Conservation (phyloP, 768 basidiomycete genomes). For the Strobilomyces dryophilus region DNA sequence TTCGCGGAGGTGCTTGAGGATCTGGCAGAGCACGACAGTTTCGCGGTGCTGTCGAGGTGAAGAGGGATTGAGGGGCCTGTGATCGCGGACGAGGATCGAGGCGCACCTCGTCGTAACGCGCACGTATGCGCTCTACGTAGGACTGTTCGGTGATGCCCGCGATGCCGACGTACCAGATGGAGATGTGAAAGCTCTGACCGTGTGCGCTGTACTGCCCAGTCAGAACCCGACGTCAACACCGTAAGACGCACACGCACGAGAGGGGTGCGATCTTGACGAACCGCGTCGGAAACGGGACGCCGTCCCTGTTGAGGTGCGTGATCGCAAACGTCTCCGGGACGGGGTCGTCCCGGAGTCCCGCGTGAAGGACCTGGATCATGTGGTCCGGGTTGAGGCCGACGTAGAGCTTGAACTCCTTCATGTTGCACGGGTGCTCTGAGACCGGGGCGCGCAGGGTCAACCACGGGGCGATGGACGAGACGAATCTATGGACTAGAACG, state of each 20-base stretch:
- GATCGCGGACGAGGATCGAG: too few species aligned
- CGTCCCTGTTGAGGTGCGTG: constrained; percentile 50
- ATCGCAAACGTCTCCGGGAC: constrained; percentile 62
- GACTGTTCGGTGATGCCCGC: constrained; percentile 53
- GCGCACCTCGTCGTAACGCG: constrained; percentile 60
- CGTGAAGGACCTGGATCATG: constrained; percentile 64
- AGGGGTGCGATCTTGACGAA: constrained; percentile 75
- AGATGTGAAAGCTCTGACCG: constrained; percentile 69
- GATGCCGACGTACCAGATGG: constrained; percentile 72
- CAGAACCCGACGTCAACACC: neutral
- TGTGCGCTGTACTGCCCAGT: constrained; percentile 47
- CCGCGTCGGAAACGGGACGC: constrained; percentile 57
- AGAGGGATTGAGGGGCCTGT: too few species aligned
- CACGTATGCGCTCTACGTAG: constrained; percentile 52
- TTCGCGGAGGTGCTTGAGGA: constrained; percentile 58
- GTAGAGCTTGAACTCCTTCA: constrained; percentile 77
- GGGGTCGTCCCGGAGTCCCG: constrained; percentile 61
- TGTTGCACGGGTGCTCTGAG: constrained; percentile 79
- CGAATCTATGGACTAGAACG: neutral
- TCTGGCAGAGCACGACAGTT: constrained; percentile 55
- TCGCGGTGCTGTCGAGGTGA: constrained; percentile 53
- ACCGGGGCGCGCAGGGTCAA: neutral
- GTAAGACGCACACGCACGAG: constrained; percentile 45
- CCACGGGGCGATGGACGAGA: neutral
- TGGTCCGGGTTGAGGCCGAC: constrained; percentile 61